Evolutionary conservation across 2,329 filamentous ascomycete genomes (phyloP).

Genomic region (Scedosporium boydii): DNA sequence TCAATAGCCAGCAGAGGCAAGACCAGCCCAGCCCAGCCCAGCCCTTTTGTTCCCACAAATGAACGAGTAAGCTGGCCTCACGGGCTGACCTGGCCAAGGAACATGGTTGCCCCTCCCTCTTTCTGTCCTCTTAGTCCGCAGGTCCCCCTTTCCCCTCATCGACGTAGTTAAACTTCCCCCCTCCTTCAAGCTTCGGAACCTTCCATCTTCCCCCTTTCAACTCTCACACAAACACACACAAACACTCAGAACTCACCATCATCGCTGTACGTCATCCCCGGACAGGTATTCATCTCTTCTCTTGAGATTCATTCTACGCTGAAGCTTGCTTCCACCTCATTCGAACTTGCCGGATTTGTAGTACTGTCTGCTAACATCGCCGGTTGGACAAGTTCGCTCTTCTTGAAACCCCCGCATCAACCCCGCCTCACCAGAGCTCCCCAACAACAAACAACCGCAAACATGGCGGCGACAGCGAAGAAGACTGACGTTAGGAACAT

Average conservation of each 20-base stretch:
- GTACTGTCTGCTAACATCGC: background rate
- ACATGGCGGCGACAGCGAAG: conserved; percentile 3
- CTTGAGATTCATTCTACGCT: background rate
- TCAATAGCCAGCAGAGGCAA: background rate
- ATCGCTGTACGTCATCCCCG: too few relatives aligned
- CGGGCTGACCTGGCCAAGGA: background rate
- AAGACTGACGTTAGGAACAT: conserved; percentile 60
- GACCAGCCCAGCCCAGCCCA: background rate
- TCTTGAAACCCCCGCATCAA: background rate
- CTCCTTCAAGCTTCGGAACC: background rate
- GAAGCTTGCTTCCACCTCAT: too few relatives aligned
- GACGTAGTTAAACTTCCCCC: background rate
- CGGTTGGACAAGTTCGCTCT: background rate
- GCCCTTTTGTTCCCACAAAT: background rate
- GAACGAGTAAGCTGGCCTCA: background rate
- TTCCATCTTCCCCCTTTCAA: background rate
- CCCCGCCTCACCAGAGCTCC: background rate
- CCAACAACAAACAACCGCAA: background rate
- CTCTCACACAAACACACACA: background rate
- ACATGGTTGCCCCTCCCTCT: background rate
- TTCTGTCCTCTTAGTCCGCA: background rate
- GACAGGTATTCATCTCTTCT: background rate
- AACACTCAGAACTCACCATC: background rate
- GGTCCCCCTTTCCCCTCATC: conserved; percentile 1
- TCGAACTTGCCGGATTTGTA: too few relatives aligned